Percentiles rank a stretch among this genome's conserved stretches.
phyloP scores from a whole-genome alignment of 2,329 filamentous ascomycete species.

The Colletotrichum chlorophyti region DNA sequence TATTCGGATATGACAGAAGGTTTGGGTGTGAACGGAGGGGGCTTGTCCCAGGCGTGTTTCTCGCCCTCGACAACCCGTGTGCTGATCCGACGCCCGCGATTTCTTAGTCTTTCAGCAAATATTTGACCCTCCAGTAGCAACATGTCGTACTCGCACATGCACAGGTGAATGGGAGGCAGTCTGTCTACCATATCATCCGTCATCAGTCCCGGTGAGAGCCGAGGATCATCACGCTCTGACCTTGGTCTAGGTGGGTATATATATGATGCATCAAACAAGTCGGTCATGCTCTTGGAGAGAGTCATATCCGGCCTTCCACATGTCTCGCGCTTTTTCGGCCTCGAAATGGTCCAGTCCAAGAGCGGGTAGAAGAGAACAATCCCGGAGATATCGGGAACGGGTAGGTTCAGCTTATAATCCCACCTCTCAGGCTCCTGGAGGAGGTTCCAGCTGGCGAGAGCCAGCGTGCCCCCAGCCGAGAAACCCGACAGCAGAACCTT shows the following conservation, averaged over 20 bases:
- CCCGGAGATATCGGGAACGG: slow-evolving; percentile 56
- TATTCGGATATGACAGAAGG: slow-evolving; percentile 54
- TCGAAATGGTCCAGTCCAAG: slow-evolving; percentile 65
- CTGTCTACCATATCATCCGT: slow-evolving; percentile 57
- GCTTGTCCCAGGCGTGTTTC: slow-evolving; percentile 57
- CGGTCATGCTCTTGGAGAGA: slow-evolving; percentile 62
- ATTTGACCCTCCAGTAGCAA: slow-evolving; percentile 65
- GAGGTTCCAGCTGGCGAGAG: slow-evolving; percentile 54
- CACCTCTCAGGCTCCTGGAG: slow-evolving; percentile 50
- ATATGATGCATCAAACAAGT: slow-evolving; percentile 69
- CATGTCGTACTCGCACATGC: slow-evolving; percentile 72
- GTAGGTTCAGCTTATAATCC: slow-evolving; percentile 44
- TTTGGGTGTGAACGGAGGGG: slow-evolving; percentile 51
- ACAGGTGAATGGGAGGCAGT: slow-evolving; percentile 62
- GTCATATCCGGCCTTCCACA: slow-evolving; percentile 64
- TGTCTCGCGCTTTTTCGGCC: slow-evolving; percentile 61
- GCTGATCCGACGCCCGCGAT: slow-evolving; percentile 34
- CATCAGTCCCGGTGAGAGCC: slow-evolving; percentile 65
- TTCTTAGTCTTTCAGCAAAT: slow-evolving; percentile 64
- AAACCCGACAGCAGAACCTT: slow-evolving; percentile 68
- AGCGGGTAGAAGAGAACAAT: slow-evolving; percentile 68
- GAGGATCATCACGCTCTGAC: slow-evolving; percentile 56
- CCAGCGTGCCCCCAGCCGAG: slow-evolving; percentile 66
- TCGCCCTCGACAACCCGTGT: slow-evolving; percentile 53
- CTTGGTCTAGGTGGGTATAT: slow-evolving; percentile 58